Evolutionary conservation across 2,329 filamentous ascomycete species (phyloP), one percentile per base, ranked within the genome.

Genomic region (Penicillium hordei): DNA sequence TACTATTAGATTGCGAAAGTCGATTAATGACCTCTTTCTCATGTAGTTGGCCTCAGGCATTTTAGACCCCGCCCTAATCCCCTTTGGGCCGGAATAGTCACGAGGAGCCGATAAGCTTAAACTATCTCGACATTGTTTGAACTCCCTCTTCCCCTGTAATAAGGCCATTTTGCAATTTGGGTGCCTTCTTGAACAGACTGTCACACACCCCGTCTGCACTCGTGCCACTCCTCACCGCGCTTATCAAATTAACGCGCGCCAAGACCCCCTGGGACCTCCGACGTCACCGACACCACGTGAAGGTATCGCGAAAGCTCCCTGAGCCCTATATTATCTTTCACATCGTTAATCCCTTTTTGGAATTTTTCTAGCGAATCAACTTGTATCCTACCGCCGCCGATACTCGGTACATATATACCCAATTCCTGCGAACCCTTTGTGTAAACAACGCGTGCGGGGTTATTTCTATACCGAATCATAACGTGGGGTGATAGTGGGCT

Each of bases 271-370:
- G 29, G 54, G 54, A 25, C 62, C 60, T 63, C 59, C 64, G 60
- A 65, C 64, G 65, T 66, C 65, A 65, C 62, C 56, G 42, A 40
- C 55, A 48, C 48, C 54, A 58, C 58, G 53, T 49, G 45, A 55
- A 57, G 50, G 44, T 42, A 58, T 57, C 51, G 54, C 52, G 52
- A 58, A 51, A 55, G 52, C 40, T 45, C 27, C 19, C 23, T 31
- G 2, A 31, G n/a, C 8, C 5, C 19, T 27, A 38, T 19, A 36
- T 45, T 53, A 36, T 15, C 1, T 19, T 53, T 42, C 19, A 31
- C 42, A 7, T 36, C 7, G 21, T 53, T 46, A 13, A 25, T 42
- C 19, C 15, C n/a, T 57, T 34, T n/a, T 9, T 12, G 29, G 7
- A 5, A 1, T 33, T 33, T 43, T 21, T 29, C 15, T 34, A 36